Base-by-base conservation (phyloP, 164 flowering plant species). In the Chloranthus sessilifolius region DNA sequence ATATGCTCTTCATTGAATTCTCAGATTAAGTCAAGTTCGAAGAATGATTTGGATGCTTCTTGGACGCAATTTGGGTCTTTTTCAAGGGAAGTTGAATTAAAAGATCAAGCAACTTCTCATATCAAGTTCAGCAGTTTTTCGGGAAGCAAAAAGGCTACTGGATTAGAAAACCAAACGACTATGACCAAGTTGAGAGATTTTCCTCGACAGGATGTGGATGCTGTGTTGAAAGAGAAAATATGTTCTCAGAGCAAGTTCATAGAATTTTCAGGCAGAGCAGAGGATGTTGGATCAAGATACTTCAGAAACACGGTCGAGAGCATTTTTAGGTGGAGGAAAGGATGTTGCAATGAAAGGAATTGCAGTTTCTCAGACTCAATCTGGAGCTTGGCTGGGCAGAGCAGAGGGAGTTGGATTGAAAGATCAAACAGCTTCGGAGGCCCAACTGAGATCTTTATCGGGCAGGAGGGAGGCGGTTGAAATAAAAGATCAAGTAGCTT, bases 1-100 rank as follows among this genome's bases (percentile, higher is more conserved):
- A 30, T 26, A 84, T 79, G 25, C 79, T 58, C 73, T 26, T 53
- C 74, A 12, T 62, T 69, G 14, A 53, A 56, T 63, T 66, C n/a
- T n/a, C n/a, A n/a, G n/a, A n/a, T 28, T 21, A 3, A 16, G 35
- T 29, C n/a, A 6, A 17, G 23, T 47, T 47, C 14, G n/a, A n/a
- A n/a, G n/a, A n/a, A n/a, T n/a, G n/a, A n/a, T n/a, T n/a, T n/a
- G n/a, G n/a, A n/a, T n/a, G n/a, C n/a, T n/a, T n/a, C n/a, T n/a
- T n/a, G n/a, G n/a, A n/a, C n/a, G n/a, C n/a, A n/a, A n/a, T n/a
- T n/a, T n/a, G n/a, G n/a, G n/a, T n/a, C n/a, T n/a, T n/a, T n/a
- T n/a, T n/a, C n/a, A n/a, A n/a, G n/a, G 42, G 70, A 61, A 38
- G 41, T 44, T 34, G 72, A 55, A 34, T 39, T 55, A 28, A 71